These are phyloP conservation scores for Oryza meyeriana DNA, from an alignment of 176 grass and related monocot genomes.

Conservation along the genomic window DNA sequence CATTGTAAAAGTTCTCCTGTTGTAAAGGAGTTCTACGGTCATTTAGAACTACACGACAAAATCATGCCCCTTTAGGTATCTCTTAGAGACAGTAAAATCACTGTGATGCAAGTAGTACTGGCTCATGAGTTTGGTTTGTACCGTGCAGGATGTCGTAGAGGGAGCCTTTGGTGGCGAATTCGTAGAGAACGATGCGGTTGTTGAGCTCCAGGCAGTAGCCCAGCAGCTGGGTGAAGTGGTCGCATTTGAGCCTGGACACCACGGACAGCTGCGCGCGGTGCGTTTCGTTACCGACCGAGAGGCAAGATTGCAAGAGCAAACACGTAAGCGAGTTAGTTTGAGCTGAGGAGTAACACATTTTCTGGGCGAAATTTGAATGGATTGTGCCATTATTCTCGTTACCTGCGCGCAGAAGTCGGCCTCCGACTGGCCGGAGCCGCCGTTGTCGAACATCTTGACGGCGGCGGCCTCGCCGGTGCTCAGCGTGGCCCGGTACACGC, in stretches of 20 bases:
- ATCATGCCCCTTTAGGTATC: too few relatives aligned
- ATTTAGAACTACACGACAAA: too few relatives aligned
- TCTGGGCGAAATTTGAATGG: background rate
- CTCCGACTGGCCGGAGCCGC: slow-evolving; percentile 61
- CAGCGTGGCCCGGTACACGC: slow-evolving; percentile 76
- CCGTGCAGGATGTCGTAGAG: slow-evolving; percentile 88
- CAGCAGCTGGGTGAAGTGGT: slow-evolving; percentile 73
- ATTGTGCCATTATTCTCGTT: background rate
- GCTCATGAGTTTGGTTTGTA: slow-evolving; percentile 4
- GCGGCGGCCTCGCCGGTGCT: slow-evolving; percentile 53
- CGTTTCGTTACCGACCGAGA: background rate
- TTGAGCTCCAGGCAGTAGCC: slow-evolving; percentile 85
- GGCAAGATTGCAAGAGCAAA: slow-evolving; percentile 2
- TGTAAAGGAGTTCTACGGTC: too few relatives aligned
- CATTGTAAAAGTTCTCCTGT: too few relatives aligned
- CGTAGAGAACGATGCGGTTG: slow-evolving; percentile 77
- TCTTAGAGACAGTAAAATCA: too few relatives aligned
- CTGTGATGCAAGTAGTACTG: too few relatives aligned
- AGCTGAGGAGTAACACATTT: background rate
- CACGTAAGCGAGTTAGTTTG: background rate
- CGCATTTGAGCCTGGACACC: slow-evolving; percentile 64
- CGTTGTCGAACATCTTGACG: slow-evolving; percentile 81
- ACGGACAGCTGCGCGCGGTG: slow-evolving; percentile 47
- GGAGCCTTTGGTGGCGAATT: slow-evolving; percentile 79
- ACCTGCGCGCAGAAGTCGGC: slow-evolving; percentile 73